These are phyloP conservation scores for Chrysochromulina tobinii DNA, from an alignment of 78 protist species.

Conservation along the genomic window DNA sequence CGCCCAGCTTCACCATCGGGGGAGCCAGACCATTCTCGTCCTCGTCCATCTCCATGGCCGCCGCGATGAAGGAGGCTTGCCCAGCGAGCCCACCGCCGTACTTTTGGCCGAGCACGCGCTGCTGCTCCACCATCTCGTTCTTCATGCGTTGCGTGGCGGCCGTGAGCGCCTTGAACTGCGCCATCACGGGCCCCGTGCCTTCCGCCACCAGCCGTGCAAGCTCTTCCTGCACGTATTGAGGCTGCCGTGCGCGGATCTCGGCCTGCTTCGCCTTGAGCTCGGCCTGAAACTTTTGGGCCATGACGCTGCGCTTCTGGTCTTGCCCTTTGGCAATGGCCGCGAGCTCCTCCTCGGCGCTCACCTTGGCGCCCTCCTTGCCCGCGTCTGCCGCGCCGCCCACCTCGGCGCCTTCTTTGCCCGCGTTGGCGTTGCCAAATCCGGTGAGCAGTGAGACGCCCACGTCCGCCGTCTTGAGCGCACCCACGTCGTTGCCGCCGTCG, in stretches of 20 bases:
- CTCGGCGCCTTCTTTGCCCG: not conserved
- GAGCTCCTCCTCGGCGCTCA: not conserved
- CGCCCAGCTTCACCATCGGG: conserved; percentile 42
- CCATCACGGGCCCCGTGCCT: not conserved
- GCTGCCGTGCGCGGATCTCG: not conserved
- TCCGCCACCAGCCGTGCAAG: not conserved
- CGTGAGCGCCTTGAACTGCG: not conserved
- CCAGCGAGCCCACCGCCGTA: not conserved
- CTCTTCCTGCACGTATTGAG: not conserved
- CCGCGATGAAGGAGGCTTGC: not conserved
- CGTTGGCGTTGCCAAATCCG: conserved; percentile 31
- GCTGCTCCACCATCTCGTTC: conserved; percentile 19
- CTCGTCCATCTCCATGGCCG: not conserved
- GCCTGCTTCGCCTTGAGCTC: conserved; percentile 4
- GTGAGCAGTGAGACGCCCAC: conserved; percentile 53
- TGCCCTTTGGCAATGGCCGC: too few species aligned
- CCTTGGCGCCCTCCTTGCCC: not conserved
- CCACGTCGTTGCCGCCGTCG: conserved; percentile 58
- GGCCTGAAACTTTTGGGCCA: too few species aligned
- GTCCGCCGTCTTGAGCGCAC: conserved; percentile 46
- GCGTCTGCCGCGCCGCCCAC: not conserved
- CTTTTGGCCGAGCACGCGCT: not conserved
- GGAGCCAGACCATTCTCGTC: not conserved
- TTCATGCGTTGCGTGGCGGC: not conserved
- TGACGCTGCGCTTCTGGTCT: too few species aligned